Conservation (phyloP, 2,329 filamentous ascomycete genomes). For the Penicillium sp. region DNA sequence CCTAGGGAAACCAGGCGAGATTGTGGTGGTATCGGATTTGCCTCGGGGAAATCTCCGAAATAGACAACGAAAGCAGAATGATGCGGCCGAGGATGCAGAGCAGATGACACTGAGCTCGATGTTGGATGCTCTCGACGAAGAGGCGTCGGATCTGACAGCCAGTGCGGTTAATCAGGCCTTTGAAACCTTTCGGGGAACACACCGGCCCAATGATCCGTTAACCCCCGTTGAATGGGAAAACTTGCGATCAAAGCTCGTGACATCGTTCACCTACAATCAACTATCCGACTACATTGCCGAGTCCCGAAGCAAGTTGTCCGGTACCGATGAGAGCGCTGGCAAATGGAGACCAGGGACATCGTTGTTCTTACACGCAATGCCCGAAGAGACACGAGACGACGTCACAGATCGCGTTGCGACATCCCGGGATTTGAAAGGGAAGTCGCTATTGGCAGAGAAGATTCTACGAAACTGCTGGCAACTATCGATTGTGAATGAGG, state of each 20-base stretch:
- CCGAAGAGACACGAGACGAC: neutral
- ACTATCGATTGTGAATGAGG: conserved; percentile 32
- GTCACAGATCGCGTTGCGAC: conserved; percentile 17
- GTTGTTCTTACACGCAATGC: conserved; percentile 25
- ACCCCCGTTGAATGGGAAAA: conserved; percentile 27
- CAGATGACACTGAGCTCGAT: conserved; percentile 21
- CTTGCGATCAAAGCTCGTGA: conserved; percentile 28
- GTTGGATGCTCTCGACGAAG: conserved; percentile 26
- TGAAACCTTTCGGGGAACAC: conserved; percentile 24
- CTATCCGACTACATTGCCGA: conserved; percentile 30
- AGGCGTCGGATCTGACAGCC: conserved; percentile 11
- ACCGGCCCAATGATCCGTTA: conserved; percentile 27
- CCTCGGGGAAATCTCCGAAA: conserved; percentile 10
- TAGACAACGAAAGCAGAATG: conserved; percentile 4
- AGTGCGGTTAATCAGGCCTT: conserved; percentile 25
- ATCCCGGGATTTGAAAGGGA: conserved; percentile 27
- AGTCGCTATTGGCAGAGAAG: conserved; percentile 33
- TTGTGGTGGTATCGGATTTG: conserved; percentile 34
- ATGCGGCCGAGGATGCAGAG: conserved; percentile 6
- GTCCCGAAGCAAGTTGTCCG: neutral
- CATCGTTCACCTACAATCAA: conserved; percentile 37
- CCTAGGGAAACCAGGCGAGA: conserved; percentile 38
- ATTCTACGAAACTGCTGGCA: conserved; percentile 43
- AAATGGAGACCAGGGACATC: conserved; percentile 36
- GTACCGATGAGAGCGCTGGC: neutral